These are phyloP conservation scores for Tricholoma terreum DNA, from an alignment of 768 basidiomycete species.

Conservation along the genomic window DNA sequence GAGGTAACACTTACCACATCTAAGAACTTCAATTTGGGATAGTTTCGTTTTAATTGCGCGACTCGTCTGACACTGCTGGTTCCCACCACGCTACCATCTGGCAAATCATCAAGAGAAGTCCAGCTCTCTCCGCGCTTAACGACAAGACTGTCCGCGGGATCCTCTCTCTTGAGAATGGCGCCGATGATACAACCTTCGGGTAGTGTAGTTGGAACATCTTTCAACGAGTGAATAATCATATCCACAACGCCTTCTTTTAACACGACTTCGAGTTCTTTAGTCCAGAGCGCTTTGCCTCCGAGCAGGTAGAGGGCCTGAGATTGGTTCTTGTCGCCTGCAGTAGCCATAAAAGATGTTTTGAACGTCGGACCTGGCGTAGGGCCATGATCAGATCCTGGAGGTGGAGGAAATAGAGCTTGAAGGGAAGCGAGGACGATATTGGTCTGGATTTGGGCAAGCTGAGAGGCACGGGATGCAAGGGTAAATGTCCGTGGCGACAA, in stretches of 20 bases:
- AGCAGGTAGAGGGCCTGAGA: slow-evolving; percentile 81
- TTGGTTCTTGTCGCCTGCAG: slow-evolving; percentile 90
- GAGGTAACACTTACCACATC: slow-evolving; percentile 70
- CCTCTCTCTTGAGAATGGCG: slow-evolving; percentile 82
- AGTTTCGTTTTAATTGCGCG: slow-evolving; percentile 81
- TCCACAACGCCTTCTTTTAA: slow-evolving; percentile 73
- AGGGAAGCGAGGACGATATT: slow-evolving; percentile 71
- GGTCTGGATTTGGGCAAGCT: slow-evolving; percentile 89
- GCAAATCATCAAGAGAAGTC: slow-evolving; percentile 77
- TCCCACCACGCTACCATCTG: slow-evolving; percentile 87
- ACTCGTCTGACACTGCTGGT: slow-evolving; percentile 92
- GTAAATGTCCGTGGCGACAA: slow-evolving; percentile 51
- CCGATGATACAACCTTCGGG: slow-evolving; percentile 83
- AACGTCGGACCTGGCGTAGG: slow-evolving; percentile 33
- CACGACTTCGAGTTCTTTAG: slow-evolving; percentile 90
- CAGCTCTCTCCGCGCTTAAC: slow-evolving; percentile 70
- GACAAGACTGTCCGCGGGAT: slow-evolving; percentile 86
- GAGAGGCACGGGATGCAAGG: slow-evolving; percentile 83
- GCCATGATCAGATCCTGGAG: slow-evolving; percentile 28
- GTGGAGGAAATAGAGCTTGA: slow-evolving; percentile 48
- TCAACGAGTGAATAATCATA: slow-evolving; percentile 88
- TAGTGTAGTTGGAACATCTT: slow-evolving; percentile 89
- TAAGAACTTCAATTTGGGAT: slow-evolving; percentile 72
- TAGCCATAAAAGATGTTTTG: slow-evolving; percentile 47
- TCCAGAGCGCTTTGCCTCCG: slow-evolving; percentile 94